Evolutionary conservation across 768 basidiomycete genomes (phyloP).

Genomic region (Phanerochaete carnosa): DNA sequence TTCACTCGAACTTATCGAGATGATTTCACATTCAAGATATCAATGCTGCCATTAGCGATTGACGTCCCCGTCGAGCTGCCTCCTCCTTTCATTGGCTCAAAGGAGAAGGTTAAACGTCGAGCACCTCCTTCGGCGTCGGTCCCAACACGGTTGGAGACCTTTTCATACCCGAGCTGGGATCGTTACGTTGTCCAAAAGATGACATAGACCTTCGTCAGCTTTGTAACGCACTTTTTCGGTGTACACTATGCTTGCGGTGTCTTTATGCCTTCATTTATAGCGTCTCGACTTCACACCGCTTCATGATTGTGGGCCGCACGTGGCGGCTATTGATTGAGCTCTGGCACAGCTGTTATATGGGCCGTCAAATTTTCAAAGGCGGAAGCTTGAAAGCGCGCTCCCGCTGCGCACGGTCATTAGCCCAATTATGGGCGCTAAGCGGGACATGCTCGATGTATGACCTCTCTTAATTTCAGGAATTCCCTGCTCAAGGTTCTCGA

Average conservation of each 20-base stretch:
- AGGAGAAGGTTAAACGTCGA: slow-evolving; percentile 17
- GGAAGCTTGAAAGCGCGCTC: too few species aligned
- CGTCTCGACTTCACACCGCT: background rate
- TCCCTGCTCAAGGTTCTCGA: too few species aligned
- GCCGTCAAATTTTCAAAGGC: too few species aligned
- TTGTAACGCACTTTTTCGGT: background rate
- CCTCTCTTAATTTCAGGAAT: too few species aligned
- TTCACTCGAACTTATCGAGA: slow-evolving; percentile 51
- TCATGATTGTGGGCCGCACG: too few species aligned
- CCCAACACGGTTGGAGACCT: slow-evolving; percentile 31
- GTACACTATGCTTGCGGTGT: background rate
- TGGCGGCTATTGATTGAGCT: too few species aligned
- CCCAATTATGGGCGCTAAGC: too few species aligned
- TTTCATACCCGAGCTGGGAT: slow-evolving; percentile 63
- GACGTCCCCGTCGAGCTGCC: slow-evolving; percentile 26
- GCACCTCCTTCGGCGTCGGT: slow-evolving; percentile 29
- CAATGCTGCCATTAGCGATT: slow-evolving; percentile 41
- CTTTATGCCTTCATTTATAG: background rate
- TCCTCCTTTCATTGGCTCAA: background rate
- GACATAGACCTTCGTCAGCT: slow-evolving; percentile 12
- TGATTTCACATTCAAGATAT: slow-evolving; percentile 51
- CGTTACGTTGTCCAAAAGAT: slow-evolving; percentile 50
- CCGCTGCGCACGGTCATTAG: too few species aligned
- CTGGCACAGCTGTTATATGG: too few species aligned
- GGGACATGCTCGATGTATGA: too few species aligned